Evolutionary conservation across 202 grass and related monocot genomes (phyloP), one percentile per base, ranked within the genome.

Genomic region (Carex sylvatica): DNA sequence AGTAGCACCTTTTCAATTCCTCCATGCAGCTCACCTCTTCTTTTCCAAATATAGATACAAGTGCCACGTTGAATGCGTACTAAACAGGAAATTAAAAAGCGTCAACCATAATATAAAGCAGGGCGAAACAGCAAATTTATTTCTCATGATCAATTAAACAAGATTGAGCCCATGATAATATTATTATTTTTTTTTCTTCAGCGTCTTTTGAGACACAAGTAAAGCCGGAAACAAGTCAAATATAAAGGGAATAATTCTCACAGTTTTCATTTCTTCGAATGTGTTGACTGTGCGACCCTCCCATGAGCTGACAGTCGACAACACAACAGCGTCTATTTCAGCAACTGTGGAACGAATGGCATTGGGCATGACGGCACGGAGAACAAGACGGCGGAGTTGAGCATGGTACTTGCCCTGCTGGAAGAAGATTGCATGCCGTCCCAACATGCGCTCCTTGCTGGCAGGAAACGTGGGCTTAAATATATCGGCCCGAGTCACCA

Each of bases 361-460:
- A 61, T 86, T 74, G 2, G 88, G 88, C 36, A 83, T 78, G 80
- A 89, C 81, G 16, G 88, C 83, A 19, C 88, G 72, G 14, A 89
- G 80, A 4, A 89, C 73, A 63, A 89, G 73, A n/a, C 84, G 88
- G 18, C 88, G 64, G 18, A 89, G 88, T 22, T 52, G 80, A 42
- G 88, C 56, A 52, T 89, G 88, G 84, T 86, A 89, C 1, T 89
- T 72, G 4, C 87, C 87, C 35, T 82, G 82, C 60, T 88, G 87
- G 69, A 88, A 88, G 83, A 88, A 88, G 66, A 88, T 88, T 23
- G 87, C 87, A 18, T 82, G 67, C 9, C 47, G 75, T 6, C 87
- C 87, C n/a, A 88, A n/a, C 87, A 88, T 85, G 4, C 82, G 54
- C 66, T 88, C 87, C 83, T 88, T 88, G 67, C 87, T 88, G 4